These are phyloP conservation scores for Fusarium mexicanum DNA, from an alignment of 2,329 filamentous ascomycete genomes.

Conservation along the genomic window DNA sequence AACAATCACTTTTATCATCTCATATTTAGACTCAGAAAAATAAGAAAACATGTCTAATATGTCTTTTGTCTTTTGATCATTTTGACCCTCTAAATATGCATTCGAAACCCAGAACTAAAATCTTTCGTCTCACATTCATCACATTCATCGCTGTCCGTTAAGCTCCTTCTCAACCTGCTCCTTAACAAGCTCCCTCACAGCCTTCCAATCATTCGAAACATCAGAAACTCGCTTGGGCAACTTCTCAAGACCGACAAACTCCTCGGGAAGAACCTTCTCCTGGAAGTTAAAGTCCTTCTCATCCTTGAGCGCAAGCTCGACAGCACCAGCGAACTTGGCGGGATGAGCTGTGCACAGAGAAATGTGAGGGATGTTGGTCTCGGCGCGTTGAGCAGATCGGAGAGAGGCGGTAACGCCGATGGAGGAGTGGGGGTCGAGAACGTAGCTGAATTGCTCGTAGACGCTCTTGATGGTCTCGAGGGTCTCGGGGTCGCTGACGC, in stretches of 20 bases:
- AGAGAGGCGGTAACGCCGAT: slow-evolving; percentile 83
- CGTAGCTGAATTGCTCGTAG: slow-evolving; percentile 73
- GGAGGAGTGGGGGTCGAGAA: slow-evolving; percentile 92
- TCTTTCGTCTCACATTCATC: background rate
- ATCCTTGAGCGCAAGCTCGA: slow-evolving; percentile 78
- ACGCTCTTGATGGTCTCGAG: slow-evolving; percentile 69
- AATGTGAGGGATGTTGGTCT: slow-evolving; percentile 72
- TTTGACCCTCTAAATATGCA: slow-evolving; percentile 7
- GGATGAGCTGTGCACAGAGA: slow-evolving; percentile 94
- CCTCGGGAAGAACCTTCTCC: slow-evolving; percentile 77
- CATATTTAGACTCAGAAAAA: background rate
- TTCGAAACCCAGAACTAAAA: slow-evolving; percentile 1
- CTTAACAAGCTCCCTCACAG: slow-evolving; percentile 79
- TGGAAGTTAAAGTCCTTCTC: slow-evolving; percentile 80
- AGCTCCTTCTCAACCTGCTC: slow-evolving; percentile 76
- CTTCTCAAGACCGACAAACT: slow-evolving; percentile 82
- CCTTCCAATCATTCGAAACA: slow-evolving; percentile 77
- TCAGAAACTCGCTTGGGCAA: slow-evolving; percentile 78
- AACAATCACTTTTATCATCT: background rate
- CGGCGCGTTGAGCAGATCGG: slow-evolving; percentile 69
- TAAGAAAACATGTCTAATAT: background rate
- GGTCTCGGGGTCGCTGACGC: slow-evolving; percentile 73
- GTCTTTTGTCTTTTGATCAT: background rate
- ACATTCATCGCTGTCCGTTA: slow-evolving; percentile 40
- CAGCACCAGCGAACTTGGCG: slow-evolving; percentile 90